Evolutionary conservation across 2,329 filamentous ascomycete species (phyloP), one percentile per base, ranked within the genome.

Genomic region (Xylaria sp.): DNA sequence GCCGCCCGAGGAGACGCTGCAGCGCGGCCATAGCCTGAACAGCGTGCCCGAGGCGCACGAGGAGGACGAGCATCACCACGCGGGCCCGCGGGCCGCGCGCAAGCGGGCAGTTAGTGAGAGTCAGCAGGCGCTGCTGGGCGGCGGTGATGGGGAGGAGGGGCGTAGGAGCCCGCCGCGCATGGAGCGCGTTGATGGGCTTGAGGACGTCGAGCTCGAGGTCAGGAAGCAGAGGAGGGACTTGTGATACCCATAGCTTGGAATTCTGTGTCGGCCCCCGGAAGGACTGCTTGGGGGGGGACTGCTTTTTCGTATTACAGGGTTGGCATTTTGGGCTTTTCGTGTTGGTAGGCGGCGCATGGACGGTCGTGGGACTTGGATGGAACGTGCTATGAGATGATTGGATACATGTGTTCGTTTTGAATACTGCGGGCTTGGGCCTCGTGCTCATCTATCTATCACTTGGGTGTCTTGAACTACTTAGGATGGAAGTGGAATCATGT

Each of bases 11-110:
- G 56, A 63, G 46, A 38, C 40, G 4, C 7, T 54, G 31, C 58
- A 59, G 58, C 52, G 38, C 33, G 65, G 65, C 1, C 71, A 71
- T 31, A 73, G 71, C 33, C 63, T 74, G 7, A 68, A 70, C 31
- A 69, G 68, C 47, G 71, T 74, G 10, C 71, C 72, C 4, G 73
- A 74, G 62, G 64, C 60, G 8, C 69, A 65, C 13, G 72, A 73
- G 29, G 72, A 74, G 44, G 68, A 72, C 9, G 68, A 70, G 7
- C 52, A 58, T 11, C 13, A 13, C 19, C 25, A 49, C 17, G 33
- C 9, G 40, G 35, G 10, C 17, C 17, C 15, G 29, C 56, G 41
- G 15, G 56, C 33, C 48, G 31, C 25, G 19, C 35, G 52, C 13
- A 49, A 43, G 17, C 49, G 55, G 17, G 61, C 62, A 1, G 49